These are phyloP conservation scores for Chrysoporthe deuterocubensis DNA, from an alignment of 2,329 filamentous ascomycete genomes.

Conservation along the genomic window DNA sequence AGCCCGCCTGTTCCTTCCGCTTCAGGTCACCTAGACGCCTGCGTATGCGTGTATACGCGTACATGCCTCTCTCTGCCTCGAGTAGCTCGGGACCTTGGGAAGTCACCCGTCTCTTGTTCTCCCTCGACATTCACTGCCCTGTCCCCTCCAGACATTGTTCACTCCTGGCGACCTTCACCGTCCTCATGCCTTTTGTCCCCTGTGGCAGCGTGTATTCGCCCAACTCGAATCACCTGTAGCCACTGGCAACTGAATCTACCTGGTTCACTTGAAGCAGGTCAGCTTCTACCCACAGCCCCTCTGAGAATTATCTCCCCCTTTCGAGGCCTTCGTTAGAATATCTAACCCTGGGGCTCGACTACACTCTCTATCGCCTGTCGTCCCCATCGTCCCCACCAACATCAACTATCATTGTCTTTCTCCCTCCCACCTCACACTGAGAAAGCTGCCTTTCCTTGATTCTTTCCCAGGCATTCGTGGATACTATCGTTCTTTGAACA, in stretches of 20 bases:
- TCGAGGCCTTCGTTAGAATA: background rate
- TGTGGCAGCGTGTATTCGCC: slow-evolving; percentile 8
- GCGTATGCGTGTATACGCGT: background rate
- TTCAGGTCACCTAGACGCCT: background rate
- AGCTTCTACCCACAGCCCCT: background rate
- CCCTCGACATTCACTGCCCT: background rate
- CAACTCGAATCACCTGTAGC: slow-evolving; percentile 12
- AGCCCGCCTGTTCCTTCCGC: slow-evolving; percentile 13
- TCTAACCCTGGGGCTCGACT: background rate
- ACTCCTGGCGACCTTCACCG: background rate
- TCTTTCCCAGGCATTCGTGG: background rate
- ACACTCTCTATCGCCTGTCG: background rate
- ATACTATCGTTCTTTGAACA: background rate
- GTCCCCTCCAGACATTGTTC: background rate
- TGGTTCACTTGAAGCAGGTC: background rate
- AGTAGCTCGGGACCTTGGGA: background rate
- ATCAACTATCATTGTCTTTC: background rate
- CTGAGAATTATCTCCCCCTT: background rate
- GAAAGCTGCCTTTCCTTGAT: background rate
- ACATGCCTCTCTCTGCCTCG: background rate
- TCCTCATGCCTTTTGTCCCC: background rate
- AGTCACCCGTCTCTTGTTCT: background rate
- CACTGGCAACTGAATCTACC: background rate
- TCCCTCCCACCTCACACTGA: background rate
- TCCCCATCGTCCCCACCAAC: background rate